Conservation (phyloP, 768 basidiomycete species). For the Russula compacta region DNA sequence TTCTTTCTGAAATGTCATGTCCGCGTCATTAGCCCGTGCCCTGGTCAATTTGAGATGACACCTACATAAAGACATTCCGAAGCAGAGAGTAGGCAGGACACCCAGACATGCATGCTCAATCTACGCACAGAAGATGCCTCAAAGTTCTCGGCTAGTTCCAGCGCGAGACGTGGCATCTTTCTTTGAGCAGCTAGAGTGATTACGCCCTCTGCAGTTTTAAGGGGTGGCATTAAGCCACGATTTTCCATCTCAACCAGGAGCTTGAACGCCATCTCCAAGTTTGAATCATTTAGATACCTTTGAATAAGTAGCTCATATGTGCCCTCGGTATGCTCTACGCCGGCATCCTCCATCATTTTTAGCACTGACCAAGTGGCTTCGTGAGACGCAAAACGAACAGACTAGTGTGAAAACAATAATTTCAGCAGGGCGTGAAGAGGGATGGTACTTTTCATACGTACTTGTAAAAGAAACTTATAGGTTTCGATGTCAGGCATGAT, state of each 20-base stretch:
- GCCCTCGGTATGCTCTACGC: conserved; percentile 39
- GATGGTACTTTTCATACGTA: conserved; percentile 30
- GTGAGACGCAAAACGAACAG: conserved; percentile 23
- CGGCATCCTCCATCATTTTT: conserved; percentile 44
- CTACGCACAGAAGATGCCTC: conserved; percentile 47
- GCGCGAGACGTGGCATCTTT: conserved; percentile 54
- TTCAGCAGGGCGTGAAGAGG: conserved; percentile 29
- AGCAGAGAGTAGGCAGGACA: conserved; percentile 54
- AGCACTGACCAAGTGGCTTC: conserved; percentile 34
- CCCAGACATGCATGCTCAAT: conserved; percentile 50
- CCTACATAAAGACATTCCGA: conserved; percentile 63
- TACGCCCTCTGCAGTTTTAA: conserved; percentile 41
- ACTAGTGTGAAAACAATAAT: conserved; percentile 21
- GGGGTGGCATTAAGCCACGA: conserved; percentile 40
- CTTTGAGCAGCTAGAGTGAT: conserved; percentile 44
- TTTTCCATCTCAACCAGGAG: conserved; percentile 50
- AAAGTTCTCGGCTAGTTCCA: conserved; percentile 57
- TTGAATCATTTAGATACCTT: conserved; percentile 36
- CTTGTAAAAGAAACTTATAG: conserved; percentile 49
- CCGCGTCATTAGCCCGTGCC: not conserved
- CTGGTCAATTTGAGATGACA: conserved; percentile 5
- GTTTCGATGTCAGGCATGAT: conserved; percentile 45
- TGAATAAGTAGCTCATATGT: conserved; percentile 49
- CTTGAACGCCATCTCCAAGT: conserved; percentile 59
- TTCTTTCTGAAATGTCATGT: conserved; percentile 41